Base-by-base conservation (phyloP, 2,329 filamentous ascomycete genomes). In the Whalleya microplaca region DNA sequence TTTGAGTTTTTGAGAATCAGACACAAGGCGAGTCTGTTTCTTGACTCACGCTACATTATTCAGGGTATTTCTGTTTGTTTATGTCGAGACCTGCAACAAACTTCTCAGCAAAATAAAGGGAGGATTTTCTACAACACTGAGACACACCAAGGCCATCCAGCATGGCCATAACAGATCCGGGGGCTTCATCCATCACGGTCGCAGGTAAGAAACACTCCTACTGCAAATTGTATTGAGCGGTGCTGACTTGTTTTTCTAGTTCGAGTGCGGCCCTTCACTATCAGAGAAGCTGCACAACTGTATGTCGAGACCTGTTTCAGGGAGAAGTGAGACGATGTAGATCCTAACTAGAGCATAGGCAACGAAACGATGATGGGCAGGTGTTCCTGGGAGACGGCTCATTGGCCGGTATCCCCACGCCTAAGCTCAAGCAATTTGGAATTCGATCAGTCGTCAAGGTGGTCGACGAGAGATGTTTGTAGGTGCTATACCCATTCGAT, bases 321-420 rank as follows among this genome's bases (percentile, higher is more conserved):
- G 16, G 47, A 27, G n/a, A 16, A 45, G 45, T 3, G 16, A 7
- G 1, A 21, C 2, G n/a, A 46, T 21, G 16, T 14, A 19, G 12
- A 45, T 19, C n/a, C 59, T 68, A 46, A 68, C 61, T 20, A 29
- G 10, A 43, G 23, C 41, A 12, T 63, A 86, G 84, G 65, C 81
- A 86, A 49, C 85, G 82, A 71, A 84, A 76, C 68, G 94, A 99
- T 67, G 94, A 97, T 74, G 87, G 88, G 51, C 92, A 91, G 4
- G 75, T 96, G 40, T 99, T 99, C 72, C 84, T 99, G n/a, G 95
- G 95, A 59, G 95, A 99, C 73, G 95, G 95, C 57, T 98, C 94
- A 18, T 82, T 99, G 54, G 95, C 95, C n/a, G 90, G 86, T 45
- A 88, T 84, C 14, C 92, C 94, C 0, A 84, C 91, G 1, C 93